Conservation (phyloP, 371 early-diverging fungal species). For the Lichtheimia corymbifera region DNA sequence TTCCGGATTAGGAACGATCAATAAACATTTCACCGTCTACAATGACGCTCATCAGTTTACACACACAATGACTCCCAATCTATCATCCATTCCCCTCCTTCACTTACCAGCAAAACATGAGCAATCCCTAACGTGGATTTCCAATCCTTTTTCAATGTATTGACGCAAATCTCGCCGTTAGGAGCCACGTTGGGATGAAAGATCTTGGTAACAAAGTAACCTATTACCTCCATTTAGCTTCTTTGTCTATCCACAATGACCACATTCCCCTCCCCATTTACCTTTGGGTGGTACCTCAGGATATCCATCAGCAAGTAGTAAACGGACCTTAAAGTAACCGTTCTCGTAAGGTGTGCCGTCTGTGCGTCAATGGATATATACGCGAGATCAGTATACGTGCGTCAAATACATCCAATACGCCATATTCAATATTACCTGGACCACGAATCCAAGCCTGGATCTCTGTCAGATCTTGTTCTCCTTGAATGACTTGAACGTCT, state of each 20-base stretch:
- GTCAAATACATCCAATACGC: neutral
- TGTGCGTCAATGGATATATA: slow-evolving; percentile 3
- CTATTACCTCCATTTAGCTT: slow-evolving; percentile 22
- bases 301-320: slow-evolving; percentile 65
- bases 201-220: slow-evolving; percentile 83
- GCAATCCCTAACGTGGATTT: slow-evolving; percentile 76
- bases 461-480: slow-evolving; percentile 73
- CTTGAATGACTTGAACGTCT: slow-evolving; percentile 72
- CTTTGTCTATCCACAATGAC: neutral
- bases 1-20: slow-evolving; percentile 93
- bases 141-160: slow-evolving; percentile 93
- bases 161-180: slow-evolving; percentile 90
- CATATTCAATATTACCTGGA: slow-evolving; percentile 59
- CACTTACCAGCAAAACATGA: slow-evolving; percentile 76
- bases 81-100: neutral
- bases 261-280: slow-evolving; percentile 14
- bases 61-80: no score
- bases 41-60: neutral
- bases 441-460: slow-evolving; percentile 87
- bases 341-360: slow-evolving; percentile 80
- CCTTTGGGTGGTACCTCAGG: slow-evolving; percentile 81
- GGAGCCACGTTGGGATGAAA: slow-evolving; percentile 92
- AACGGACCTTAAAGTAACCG: slow-evolving; percentile 70
- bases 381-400: neutral
- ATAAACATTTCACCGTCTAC: slow-evolving; percentile 85